These are phyloP conservation scores for Apiospora arundinis DNA, from an alignment of 2,329 filamentous ascomycete genomes.

Conservation along the genomic window DNA sequence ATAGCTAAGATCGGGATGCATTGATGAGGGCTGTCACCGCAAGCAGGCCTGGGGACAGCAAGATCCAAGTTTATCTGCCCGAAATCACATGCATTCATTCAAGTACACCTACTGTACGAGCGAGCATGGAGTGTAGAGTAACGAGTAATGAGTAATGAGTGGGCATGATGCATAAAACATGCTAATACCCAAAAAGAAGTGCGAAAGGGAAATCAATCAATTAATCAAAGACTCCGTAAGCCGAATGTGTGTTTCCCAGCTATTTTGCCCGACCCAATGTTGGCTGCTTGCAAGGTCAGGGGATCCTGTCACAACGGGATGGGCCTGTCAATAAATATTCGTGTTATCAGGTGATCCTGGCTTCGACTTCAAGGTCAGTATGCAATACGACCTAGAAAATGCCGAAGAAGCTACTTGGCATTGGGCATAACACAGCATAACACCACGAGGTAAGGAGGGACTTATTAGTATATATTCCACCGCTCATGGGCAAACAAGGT, in stretches of 20 bases:
- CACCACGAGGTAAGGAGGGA: conserved; percentile 5
- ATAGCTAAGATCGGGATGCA: neutral
- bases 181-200: neutral
- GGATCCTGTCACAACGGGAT: conserved; percentile 18
- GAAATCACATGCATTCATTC: conserved; percentile 3
- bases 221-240: no score
- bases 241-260: neutral
- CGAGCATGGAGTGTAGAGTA: neutral
- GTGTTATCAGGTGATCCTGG: conserved; percentile 8
- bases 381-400: conserved; percentile 10
- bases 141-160: neutral
- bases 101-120: no score
- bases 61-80: neutral
- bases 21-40: neutral
- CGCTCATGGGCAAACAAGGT: no score
- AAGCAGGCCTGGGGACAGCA: neutral
- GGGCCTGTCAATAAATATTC: conserved; percentile 15
- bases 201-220: conserved; percentile 2
- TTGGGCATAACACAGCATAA: neutral
- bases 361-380: neutral
- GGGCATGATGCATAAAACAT: conserved; percentile 13
- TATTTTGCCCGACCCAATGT: neutral
- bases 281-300: conserved; percentile 10
- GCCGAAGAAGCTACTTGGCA: neutral
- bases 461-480: neutral